Evolutionary conservation across 108 stramenopile species (phyloP).

Genomic region (Cyclotella atomus): DNA sequence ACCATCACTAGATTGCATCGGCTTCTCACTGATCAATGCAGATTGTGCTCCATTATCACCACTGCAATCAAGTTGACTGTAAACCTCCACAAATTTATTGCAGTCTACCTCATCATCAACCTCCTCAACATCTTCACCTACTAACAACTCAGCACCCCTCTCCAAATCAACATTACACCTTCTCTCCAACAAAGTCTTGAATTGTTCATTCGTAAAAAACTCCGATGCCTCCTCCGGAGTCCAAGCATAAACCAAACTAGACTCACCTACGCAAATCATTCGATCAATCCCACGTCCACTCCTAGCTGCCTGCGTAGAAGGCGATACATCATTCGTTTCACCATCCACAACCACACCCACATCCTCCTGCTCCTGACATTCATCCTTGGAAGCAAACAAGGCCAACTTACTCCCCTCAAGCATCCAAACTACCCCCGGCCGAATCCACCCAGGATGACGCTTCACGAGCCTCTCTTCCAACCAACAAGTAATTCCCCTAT

Average conservation of each 20-base stretch:
- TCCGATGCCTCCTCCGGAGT: constrained; percentile 45
- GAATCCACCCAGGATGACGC: constrained; percentile 39
- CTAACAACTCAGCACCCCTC: not conserved
- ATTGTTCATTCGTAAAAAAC: constrained; percentile 31
- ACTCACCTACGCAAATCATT: constrained; percentile 49
- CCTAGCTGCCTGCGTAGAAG: constrained; percentile 30
- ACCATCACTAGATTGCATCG: too few species aligned
- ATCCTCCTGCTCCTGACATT: constrained; percentile 12
- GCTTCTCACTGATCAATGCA: too few species aligned
- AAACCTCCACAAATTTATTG: too few species aligned
- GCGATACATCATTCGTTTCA: constrained; percentile 16
- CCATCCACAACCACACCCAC: constrained; percentile 3
- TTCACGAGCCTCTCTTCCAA: constrained; percentile 46
- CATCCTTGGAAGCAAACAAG: constrained; percentile 40
- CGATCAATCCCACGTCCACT: constrained; percentile 35
- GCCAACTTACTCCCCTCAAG: constrained; percentile 50
- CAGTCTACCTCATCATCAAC: not conserved
- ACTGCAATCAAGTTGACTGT: too few species aligned
- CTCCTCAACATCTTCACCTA: not conserved
- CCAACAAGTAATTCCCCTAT: constrained; percentile 29
- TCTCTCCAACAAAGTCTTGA: constrained; percentile 27
- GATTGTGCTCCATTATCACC: too few species aligned
- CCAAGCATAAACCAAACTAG: constrained; percentile 42
- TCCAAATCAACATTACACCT: constrained; percentile 15
- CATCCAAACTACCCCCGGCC: constrained; percentile 69